Base-by-base conservation (phyloP, 495 filamentous ascomycete genomes). In the Daldinia grandis region DNA sequence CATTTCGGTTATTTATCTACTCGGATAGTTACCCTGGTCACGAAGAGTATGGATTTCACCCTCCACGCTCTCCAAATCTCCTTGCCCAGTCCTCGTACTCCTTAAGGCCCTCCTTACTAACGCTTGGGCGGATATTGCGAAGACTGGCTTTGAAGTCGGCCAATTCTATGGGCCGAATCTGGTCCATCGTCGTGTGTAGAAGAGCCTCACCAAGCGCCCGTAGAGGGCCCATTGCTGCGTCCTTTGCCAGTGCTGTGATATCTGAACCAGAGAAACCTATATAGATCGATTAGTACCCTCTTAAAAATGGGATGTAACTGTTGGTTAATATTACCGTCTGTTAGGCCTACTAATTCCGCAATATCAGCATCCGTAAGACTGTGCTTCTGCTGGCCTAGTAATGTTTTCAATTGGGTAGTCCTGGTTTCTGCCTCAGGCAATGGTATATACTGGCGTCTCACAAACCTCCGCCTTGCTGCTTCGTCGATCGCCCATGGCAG, bases 401-500 rank as follows among this genome's bases (percentile, higher is more conserved):
- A 78, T 7, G 85, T 93, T 74, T 84, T 85, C 24, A 99, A 76
- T 71, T 99, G 95, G 33, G 86, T 85, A 62, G 87, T 87, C 51
- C 95, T 85, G 0, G 95, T 95, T 69, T 90, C 84, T 14, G 87
- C 87, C 76, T 98, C 95, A 3, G 95, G 95, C 38, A 99, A 75
- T 2, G 95, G 95, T 62, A 99, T 98, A 78, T 99, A 99, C 76
- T 98, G 96, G 56, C 95, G 83, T 40, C 95, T 87, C 25, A 98
- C 95, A 76, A 99, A 99, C 54, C 95, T 85, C 59, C 96, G 82
- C 55, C 95, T 86, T 8, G 95, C 95, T 33, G 95, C 95, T 78
- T 98, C 95, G 72, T 99, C 95, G 72, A 98, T 98, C 42, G 94
- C 94, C 95, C 95, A 99, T 1, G 95, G 95, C 75, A 99, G 79